These are phyloP conservation scores for Leishmania tropica DNA, from an alignment of 208 protist genomes.

Conservation along the genomic window DNA sequence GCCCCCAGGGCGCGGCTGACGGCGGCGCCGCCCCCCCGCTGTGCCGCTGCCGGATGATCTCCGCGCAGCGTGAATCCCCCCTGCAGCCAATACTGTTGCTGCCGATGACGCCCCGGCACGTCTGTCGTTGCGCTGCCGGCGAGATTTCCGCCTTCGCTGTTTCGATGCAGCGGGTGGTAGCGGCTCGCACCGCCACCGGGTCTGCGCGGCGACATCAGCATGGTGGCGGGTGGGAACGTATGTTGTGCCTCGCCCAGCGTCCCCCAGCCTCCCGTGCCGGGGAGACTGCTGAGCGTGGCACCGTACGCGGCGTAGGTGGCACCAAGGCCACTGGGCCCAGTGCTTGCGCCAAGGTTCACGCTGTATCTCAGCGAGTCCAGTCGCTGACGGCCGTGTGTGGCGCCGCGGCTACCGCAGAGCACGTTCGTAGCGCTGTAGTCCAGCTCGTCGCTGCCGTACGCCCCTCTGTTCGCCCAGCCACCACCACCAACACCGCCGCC, in stretches of 20 bases:
- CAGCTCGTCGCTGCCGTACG: background rate
- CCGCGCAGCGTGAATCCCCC: background rate
- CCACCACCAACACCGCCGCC: conserved; percentile 3
- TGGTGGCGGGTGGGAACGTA: background rate
- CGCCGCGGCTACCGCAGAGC: background rate
- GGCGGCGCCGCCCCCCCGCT: background rate
- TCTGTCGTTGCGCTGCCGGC: background rate
- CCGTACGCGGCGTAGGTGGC: background rate
- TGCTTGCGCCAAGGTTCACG: conserved; percentile 5
- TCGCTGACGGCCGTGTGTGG: conserved; percentile 3
- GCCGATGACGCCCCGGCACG: background rate
- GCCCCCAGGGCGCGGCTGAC: background rate
- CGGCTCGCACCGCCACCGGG: background rate
- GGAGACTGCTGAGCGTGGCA: background rate
- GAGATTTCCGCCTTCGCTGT: background rate
- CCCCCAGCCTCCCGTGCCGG: background rate
- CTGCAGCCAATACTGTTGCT: background rate
- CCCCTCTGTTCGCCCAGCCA: background rate
- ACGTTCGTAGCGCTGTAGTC: background rate
- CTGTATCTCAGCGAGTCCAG: conserved; percentile 5
- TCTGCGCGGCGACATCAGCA: background rate
- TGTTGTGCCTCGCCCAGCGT: background rate
- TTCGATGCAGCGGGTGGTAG: background rate
- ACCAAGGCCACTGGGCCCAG: background rate
- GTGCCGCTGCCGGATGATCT: background rate